Evolutionary conservation across 352 stramenopile species (phyloP).

Genomic region (Thraustochytrium sp.): DNA sequence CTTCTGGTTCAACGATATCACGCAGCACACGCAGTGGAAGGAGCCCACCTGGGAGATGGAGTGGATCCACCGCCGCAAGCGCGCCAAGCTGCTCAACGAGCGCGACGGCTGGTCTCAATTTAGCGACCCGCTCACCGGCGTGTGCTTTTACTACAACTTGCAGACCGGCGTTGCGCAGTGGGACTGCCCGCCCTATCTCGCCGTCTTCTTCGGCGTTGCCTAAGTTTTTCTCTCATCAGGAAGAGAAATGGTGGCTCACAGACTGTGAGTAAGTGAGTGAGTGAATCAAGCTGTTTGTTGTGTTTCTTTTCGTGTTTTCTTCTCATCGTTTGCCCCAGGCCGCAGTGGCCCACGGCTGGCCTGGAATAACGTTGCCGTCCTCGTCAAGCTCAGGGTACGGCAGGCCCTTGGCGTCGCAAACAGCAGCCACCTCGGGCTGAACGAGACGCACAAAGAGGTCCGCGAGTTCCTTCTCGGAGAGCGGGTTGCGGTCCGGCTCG

Average conservation of each 20-base stretch:
- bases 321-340: not conserved
- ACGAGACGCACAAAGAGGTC: not conserved
- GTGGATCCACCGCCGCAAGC: conserved; percentile 29
- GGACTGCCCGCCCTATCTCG: conserved; percentile 19
- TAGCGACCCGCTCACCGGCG: not conserved
- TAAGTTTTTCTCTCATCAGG: not conserved
- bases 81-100: conserved; percentile 17
- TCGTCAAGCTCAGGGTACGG: not conserved
- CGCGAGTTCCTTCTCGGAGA: not conserved
- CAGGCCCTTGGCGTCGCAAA: not conserved
- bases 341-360: not conserved
- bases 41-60: conserved; percentile 13
- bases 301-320: not conserved
- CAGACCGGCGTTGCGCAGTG: conserved; percentile 7
- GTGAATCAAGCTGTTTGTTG: too few species aligned
- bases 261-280: too few species aligned
- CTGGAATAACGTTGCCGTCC: not conserved
- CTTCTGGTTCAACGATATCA: conserved; percentile 25
- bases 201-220: not conserved
- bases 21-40: conserved; percentile 28
- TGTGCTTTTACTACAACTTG: conserved; percentile 7
- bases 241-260: not conserved
- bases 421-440: not conserved
- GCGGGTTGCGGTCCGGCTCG: not conserved
- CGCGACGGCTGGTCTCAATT: conserved; percentile 24